Percentiles rank a stretch among this genome's conserved stretches.
These are phyloP conservation scores for Stephania japonica DNA, from an alignment of 164 flowering plant species.

Conservation along the genomic window DNA sequence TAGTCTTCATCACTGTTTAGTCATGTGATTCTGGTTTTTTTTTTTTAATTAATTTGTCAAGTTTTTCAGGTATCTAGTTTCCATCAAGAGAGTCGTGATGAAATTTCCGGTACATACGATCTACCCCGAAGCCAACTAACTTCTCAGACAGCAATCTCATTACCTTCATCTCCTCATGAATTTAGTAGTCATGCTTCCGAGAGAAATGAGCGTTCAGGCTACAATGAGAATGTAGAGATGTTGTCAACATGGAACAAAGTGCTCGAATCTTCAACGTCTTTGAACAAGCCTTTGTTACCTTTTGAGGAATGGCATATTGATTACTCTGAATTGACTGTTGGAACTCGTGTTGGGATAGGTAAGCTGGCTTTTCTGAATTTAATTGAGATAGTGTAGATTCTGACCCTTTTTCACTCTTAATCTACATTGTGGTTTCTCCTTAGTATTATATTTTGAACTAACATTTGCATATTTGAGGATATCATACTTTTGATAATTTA, in stretches of 20 bases:
- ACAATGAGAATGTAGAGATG: slow-evolving; percentile 35
- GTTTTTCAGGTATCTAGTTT: slow-evolving; percentile 44
- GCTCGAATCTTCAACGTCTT: slow-evolving; percentile 56
- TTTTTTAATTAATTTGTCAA: slow-evolving; percentile 5
- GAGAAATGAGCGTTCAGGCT: slow-evolving; percentile 32
- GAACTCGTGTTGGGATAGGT: slow-evolving; percentile 99
- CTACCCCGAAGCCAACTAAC: slow-evolving; percentile 36
- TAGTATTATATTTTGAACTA: neutral
- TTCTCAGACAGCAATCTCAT: slow-evolving; percentile 79
- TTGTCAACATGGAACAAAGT: slow-evolving; percentile 76
- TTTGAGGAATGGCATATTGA: slow-evolving; percentile 92
- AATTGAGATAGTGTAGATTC: neutral
- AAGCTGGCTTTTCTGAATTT: slow-evolving; percentile 18
- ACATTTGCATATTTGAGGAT: neutral
- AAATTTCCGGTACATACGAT: slow-evolving; percentile 34
- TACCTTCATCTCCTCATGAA: slow-evolving; percentile 90
- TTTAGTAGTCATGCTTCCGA: slow-evolving; percentile 46
- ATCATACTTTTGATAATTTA: neutral
- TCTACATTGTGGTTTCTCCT: neutral
- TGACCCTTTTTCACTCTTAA: neutral
- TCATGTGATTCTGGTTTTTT: neutral
- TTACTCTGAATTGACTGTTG: slow-evolving; percentile 86
- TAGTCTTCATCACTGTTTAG: neutral
- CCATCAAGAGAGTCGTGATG: slow-evolving; percentile 34
- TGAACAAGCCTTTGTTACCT: slow-evolving; percentile 65